phyloP scores from a whole-genome alignment of 2,329 filamentous ascomycete genomes.

The Fusarium algeriense region DNA sequence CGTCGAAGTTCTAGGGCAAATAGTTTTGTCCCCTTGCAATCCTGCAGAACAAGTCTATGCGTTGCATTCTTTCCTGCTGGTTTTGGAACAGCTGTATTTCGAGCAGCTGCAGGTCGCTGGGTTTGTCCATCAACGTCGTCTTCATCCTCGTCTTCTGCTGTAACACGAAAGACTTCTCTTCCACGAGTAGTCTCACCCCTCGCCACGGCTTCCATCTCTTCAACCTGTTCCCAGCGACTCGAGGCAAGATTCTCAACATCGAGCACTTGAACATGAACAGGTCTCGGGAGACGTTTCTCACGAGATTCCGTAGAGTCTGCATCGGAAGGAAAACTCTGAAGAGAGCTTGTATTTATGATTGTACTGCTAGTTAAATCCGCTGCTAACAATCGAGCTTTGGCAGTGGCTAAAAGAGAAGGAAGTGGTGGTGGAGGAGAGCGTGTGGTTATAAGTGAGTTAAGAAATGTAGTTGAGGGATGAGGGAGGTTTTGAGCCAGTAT shows the following conservation, averaged over 20 bases:
- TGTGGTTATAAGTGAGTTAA: constrained; percentile 70
- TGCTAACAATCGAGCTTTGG: constrained; percentile 82
- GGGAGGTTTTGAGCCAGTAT: constrained; percentile 68
- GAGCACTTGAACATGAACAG: constrained; percentile 83
- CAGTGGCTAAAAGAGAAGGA: constrained; percentile 80
- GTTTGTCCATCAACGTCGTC: constrained; percentile 58
- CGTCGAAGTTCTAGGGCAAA: constrained; percentile 79
- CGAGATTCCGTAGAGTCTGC: constrained; percentile 65
- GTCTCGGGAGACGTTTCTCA: constrained; percentile 68
- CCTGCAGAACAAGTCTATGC: constrained; percentile 86
- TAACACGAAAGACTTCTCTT: constrained; percentile 82
- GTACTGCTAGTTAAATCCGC: constrained; percentile 74
- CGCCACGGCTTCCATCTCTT: constrained; percentile 80
- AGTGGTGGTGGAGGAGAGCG: constrained; percentile 71
- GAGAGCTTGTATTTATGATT: constrained; percentile 59
- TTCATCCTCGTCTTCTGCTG: constrained; percentile 58
- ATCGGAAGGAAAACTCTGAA: constrained; percentile 64
- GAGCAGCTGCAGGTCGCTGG: constrained; percentile 20
- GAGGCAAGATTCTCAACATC: constrained; percentile 86
- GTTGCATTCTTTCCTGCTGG: constrained; percentile 64
- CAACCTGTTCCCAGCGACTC: constrained; percentile 88
- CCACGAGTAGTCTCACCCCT: constrained; percentile 81
- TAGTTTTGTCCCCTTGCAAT: constrained; percentile 75
- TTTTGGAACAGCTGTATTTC: constrained; percentile 31
- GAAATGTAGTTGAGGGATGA: constrained; percentile 67